phyloP scores from a whole-genome alignment of 495 filamentous ascomycete genomes.

The Talaromyces wortmannii region DNA sequence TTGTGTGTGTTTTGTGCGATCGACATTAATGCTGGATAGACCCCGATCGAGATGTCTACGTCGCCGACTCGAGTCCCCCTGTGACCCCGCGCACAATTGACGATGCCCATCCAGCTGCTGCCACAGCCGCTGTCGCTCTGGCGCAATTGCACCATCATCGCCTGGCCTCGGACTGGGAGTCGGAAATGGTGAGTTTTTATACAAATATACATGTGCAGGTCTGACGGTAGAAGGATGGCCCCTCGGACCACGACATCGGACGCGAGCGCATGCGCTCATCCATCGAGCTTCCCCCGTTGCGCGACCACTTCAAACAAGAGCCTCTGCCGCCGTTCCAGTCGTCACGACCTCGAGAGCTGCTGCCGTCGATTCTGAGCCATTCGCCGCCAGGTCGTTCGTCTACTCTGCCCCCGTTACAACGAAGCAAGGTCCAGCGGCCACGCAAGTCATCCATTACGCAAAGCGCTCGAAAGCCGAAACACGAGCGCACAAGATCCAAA shows the following conservation, averaged over 20 bases:
- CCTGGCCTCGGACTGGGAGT: constrained; percentile 75
- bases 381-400: constrained; percentile 84
- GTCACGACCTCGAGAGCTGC: constrained; percentile 58
- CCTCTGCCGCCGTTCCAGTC: constrained; percentile 56
- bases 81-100: constrained; percentile 67
- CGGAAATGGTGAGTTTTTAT: constrained; percentile 64
- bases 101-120: constrained; percentile 62
- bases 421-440: constrained; percentile 56
- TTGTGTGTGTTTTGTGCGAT: not conserved
- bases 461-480: constrained; percentile 61
- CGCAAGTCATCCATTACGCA: constrained; percentile 82
- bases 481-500: constrained; percentile 71
- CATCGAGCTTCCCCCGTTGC: constrained; percentile 69
- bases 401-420: constrained; percentile 74
- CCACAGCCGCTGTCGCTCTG: constrained; percentile 77
- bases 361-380: constrained; percentile 72
- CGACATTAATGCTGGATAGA: too few species aligned
- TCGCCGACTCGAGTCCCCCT: constrained; percentile 62
- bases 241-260: constrained; percentile 64
- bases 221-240: constrained; percentile 48
- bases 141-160: constrained; percentile 83
- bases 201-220: not conserved
- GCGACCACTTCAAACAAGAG: constrained; percentile 66
- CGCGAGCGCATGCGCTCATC: constrained; percentile 50
- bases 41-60: constrained; percentile 2